Percentiles rank a stretch among this genome's conserved stretches.
Conservation (phyloP, 2,329 filamentous ascomycete genomes). For the Hymenoscyphus fructigenus region DNA sequence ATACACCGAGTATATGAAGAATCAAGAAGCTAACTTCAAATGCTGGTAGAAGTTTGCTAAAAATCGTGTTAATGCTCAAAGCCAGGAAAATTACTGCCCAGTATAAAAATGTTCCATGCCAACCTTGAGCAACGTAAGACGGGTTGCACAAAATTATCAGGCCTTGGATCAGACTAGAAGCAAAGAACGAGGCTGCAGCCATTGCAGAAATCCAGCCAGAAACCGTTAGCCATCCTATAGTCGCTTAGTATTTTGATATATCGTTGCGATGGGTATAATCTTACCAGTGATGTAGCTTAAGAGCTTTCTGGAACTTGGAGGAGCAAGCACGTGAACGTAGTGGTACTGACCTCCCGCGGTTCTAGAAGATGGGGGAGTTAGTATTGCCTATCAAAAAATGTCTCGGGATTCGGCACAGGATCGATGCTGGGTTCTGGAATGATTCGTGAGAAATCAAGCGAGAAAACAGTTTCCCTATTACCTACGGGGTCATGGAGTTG, state of each 20-base stretch:
- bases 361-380: no score
- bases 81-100: neutral
- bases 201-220: conserved; percentile 4
- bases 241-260: neutral
- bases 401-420: no score
- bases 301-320: conserved; percentile 13
- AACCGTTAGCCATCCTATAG: conserved; percentile 1
- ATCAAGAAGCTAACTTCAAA: conserved; percentile 2
- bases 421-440: no score
- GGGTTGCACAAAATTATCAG: conserved; percentile 3
- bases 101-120: conserved; percentile 5
- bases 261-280: neutral
- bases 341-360: conserved; percentile 17
- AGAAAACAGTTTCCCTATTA: no score
- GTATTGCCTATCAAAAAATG: no score
- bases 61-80: neutral
- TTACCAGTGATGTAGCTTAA: conserved; percentile 19
- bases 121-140: neutral
- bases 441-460: no score
- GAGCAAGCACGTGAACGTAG: conserved; percentile 16
- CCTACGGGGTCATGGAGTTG: conserved; percentile 17
- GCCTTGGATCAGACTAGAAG: conserved; percentile 4
- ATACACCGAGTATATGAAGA: conserved; percentile 5
- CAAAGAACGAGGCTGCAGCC: conserved; percentile 1
- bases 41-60: neutral